A percentile compares a stretch with the other conserved stretches of the same genome.
These are phyloP conservation scores for Flaveria sonorensis DNA, from an alignment of 129 eudicot genomes.

Conservation along the genomic window DNA sequence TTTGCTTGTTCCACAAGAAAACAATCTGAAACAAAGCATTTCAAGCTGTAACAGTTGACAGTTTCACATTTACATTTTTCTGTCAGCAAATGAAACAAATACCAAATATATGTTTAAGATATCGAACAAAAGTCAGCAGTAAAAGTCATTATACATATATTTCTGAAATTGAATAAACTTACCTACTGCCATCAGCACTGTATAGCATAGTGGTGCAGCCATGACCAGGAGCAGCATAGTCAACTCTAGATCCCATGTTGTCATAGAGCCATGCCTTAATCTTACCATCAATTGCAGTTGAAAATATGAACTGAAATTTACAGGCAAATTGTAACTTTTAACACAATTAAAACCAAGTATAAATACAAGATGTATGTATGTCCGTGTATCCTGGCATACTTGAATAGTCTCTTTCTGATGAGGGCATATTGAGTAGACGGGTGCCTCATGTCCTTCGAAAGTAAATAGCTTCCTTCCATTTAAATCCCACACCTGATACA, in stretches of 20 bases:
- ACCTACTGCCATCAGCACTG: constrained; percentile 93
- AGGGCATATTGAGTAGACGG: constrained; percentile 86
- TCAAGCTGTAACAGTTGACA: neutral
- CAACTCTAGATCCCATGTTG: constrained; percentile 80
- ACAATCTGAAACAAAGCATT: constrained; percentile 55
- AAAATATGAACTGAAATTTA: constrained; percentile 72
- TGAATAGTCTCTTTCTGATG: constrained; percentile 86
- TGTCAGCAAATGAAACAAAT: neutral
- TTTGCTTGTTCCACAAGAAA: constrained; percentile 96
- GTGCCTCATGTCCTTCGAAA: constrained; percentile 95
- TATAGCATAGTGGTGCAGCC: constrained; percentile 90
- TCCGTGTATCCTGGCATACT: constrained; percentile 38
- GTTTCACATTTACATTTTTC: neutral
- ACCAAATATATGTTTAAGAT: neutral
- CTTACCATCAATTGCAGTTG: constrained; percentile 94
- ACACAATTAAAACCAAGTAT: neutral
- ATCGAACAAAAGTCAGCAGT: neutral
- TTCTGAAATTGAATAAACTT: constrained; percentile 3
- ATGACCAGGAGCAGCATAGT: constrained; percentile 93
- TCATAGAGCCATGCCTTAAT: constrained; percentile 94
- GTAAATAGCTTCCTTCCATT: constrained; percentile 68
- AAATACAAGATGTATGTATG: constrained; percentile 1
- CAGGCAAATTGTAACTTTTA: neutral
- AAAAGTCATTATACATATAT: neutral
- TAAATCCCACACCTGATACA: constrained; percentile 91